Conservation (phyloP, 2,329 filamentous ascomycete genomes). For the Penicillium occitanis region DNA sequence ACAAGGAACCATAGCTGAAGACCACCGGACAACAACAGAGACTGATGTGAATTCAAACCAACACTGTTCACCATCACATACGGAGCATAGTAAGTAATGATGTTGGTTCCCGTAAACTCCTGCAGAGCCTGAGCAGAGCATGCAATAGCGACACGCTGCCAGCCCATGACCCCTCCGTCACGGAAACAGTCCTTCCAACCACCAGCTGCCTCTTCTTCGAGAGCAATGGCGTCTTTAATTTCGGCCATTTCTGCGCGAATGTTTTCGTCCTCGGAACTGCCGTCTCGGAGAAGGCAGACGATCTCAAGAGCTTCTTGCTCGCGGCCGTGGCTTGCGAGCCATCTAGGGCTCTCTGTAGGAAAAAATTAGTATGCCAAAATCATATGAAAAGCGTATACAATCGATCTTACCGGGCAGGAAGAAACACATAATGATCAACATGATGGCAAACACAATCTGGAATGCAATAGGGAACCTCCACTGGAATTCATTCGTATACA, state of each 20-base stretch:
- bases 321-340: conserved; percentile 57
- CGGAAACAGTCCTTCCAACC: conserved; percentile 57
- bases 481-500: conserved; percentile 47
- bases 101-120: conserved; percentile 47
- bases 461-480: conserved; percentile 60
- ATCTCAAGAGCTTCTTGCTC: conserved; percentile 54
- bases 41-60: conserved; percentile 39
- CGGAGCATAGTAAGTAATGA: conserved; percentile 49
- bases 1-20: conserved; percentile 43
- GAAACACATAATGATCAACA: conserved; percentile 52
- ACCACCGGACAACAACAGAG: conserved; percentile 49
- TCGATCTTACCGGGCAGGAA: conserved; percentile 47
- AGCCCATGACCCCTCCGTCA: conserved; percentile 47
- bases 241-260: conserved; percentile 51
- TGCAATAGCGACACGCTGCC: conserved; percentile 57
- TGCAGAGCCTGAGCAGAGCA: conserved; percentile 60
- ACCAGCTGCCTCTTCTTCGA: conserved; percentile 49
- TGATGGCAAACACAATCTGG: conserved; percentile 57
- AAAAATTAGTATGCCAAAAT: not conserved
- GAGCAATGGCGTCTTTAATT: conserved; percentile 54
- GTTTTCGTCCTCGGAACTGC: conserved; percentile 48
- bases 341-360: conserved; percentile 52
- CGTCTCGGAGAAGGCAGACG: conserved; percentile 49
- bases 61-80: conserved; percentile 46
- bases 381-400: not conserved